phyloP scores from a whole-genome alignment of 2,329 filamentous ascomycete genomes.

The Trichoderma sp. region DNA sequence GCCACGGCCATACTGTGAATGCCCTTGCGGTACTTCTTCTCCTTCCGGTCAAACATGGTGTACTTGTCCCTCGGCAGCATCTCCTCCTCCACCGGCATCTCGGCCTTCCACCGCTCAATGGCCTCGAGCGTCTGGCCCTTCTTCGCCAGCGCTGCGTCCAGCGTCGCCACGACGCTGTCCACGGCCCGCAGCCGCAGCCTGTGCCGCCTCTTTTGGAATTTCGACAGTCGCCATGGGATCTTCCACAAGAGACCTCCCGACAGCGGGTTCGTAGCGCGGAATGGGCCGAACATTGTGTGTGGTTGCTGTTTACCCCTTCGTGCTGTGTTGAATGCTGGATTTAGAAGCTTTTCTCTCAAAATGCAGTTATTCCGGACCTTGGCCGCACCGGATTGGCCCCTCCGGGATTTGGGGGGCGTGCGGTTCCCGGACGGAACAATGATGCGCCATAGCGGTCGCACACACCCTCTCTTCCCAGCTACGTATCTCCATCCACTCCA shows the following conservation, averaged over 20 bases:
- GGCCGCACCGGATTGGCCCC: constrained; percentile 9
- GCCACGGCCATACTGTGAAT: constrained; percentile 78
- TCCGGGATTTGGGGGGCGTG: background rate
- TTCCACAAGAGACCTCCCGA: constrained; percentile 90
- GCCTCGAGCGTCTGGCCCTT: constrained; percentile 72
- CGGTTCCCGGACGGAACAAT: constrained; percentile 19
- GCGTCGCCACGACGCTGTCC: constrained; percentile 80
- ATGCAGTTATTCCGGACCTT: background rate
- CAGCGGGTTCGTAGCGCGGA: constrained; percentile 76
- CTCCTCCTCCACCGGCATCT: constrained; percentile 95
- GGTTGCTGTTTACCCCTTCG: background rate
- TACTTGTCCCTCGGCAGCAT: constrained; percentile 98
- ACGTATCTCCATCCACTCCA: background rate
- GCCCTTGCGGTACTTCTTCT: constrained; percentile 92
- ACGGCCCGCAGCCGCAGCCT: constrained; percentile 80
- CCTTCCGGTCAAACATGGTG: constrained; percentile 95
- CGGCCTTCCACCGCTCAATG: constrained; percentile 86
- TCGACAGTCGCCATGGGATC: constrained; percentile 92
- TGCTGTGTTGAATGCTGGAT: background rate
- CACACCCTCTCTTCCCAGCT: background rate
- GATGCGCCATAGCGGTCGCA: constrained; percentile 19
- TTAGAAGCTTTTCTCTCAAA: constrained; percentile 15
- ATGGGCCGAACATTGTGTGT: constrained; percentile 73
- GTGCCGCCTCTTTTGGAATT: constrained; percentile 86
- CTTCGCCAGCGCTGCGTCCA: constrained; percentile 76